Evolutionary conservation across 2,329 filamentous ascomycete species (phyloP).

Genomic region (Alternaria metachromatica): DNA sequence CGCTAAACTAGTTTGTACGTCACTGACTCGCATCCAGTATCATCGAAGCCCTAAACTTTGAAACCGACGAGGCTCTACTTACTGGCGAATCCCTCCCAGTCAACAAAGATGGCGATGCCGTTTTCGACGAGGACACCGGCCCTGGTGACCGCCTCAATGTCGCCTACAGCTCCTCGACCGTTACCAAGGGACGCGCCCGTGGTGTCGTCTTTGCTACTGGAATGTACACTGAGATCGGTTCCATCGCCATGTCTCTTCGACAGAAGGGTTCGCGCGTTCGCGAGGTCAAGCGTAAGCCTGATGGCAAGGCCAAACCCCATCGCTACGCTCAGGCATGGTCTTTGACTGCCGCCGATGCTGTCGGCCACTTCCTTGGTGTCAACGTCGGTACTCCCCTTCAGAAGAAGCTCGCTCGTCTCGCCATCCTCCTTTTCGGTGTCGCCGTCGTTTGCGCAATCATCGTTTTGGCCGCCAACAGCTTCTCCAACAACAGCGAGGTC

Average conservation of each 20-base stretch:
- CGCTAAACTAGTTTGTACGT: not conserved
- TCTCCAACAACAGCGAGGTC: slow-evolving; percentile 47
- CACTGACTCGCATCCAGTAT: slow-evolving; percentile 25
- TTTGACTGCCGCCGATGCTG: slow-evolving; percentile 53
- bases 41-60: slow-evolving; percentile 73
- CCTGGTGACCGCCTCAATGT: slow-evolving; percentile 74
- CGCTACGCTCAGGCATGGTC: slow-evolving; percentile 57
- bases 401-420: slow-evolving; percentile 46
- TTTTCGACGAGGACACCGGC: slow-evolving; percentile 61
- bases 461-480: slow-evolving; percentile 44
- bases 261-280: slow-evolving; percentile 52
- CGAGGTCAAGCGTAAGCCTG: slow-evolving; percentile 50
- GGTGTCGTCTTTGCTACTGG: slow-evolving; percentile 72
- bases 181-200: slow-evolving; percentile 62
- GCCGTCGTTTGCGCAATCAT: slow-evolving; percentile 37
- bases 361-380: slow-evolving; percentile 49
- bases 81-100: slow-evolving; percentile 75
- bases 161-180: slow-evolving; percentile 62
- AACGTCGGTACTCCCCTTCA: slow-evolving; percentile 48
- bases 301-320: slow-evolving; percentile 40
- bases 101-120: slow-evolving; percentile 64
- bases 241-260: slow-evolving; percentile 69
- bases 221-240: slow-evolving; percentile 75
- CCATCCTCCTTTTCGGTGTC: slow-evolving; percentile 31
- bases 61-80: slow-evolving; percentile 74